A percentile compares a stretch with the other conserved stretches of the same genome.
phyloP scores from a whole-genome alignment of 768 basidiomycete species.

The Dendrothele bispora region DNA sequence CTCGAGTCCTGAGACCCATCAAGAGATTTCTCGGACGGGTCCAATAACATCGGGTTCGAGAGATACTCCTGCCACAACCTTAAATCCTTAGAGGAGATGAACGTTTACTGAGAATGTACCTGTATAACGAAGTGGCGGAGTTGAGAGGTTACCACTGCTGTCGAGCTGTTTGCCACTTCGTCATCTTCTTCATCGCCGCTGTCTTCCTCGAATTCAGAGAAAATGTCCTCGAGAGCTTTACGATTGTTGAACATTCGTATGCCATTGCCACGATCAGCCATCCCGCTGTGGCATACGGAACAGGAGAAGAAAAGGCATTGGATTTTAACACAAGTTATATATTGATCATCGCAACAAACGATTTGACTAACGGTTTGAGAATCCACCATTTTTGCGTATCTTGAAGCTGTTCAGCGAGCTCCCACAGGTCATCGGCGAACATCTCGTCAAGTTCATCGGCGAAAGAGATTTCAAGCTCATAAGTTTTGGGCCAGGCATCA shows the following conservation, averaged over 20 bases:
- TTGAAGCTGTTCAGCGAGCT: constrained; percentile 67
- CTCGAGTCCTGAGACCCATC: constrained; percentile 18
- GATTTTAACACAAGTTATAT: not conserved
- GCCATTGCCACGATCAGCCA: constrained; percentile 96
- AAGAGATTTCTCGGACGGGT: constrained; percentile 50
- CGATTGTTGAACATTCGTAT: constrained; percentile 87
- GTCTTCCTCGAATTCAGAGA: constrained; percentile 76
- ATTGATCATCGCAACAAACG: too few relatives aligned
- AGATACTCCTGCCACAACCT: constrained; percentile 74
- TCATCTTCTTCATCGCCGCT: constrained; percentile 42
- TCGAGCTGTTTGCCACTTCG: constrained; percentile 34
- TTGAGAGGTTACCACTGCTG: constrained; percentile 78
- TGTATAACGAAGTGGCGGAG: constrained; percentile 96
- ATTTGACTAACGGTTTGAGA: constrained; percentile 83
- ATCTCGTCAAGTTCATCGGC: constrained; percentile 94
- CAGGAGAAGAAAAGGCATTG: not conserved
- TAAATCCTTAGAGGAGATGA: too few relatives aligned
- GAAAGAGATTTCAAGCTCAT: constrained; percentile 83
- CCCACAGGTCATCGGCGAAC: constrained; percentile 91
- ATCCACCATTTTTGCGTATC: constrained; percentile 77
- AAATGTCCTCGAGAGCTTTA: constrained; percentile 68
- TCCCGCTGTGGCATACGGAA: constrained; percentile 48
- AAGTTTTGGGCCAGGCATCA: constrained; percentile 67
- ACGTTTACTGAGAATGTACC: too few relatives aligned
- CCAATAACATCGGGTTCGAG: constrained; percentile 71